Conservation (phyloP, 2,329 filamentous ascomycete genomes). For the Diaporthe ilicicola region DNA sequence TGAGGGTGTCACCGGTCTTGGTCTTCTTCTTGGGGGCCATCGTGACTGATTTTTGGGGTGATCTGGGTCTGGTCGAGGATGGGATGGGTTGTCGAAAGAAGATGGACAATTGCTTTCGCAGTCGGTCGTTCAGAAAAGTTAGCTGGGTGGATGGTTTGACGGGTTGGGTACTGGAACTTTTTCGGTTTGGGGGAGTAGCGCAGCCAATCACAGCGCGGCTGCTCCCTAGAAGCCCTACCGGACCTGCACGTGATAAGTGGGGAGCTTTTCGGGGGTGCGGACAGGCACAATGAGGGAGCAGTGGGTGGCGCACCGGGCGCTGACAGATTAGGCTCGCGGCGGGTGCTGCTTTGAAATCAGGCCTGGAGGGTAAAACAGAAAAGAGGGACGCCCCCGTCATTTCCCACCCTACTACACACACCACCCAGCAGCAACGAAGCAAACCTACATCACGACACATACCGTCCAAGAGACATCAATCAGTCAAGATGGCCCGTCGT, state of each 20-base stretch:
- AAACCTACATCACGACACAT: slow-evolving; percentile 48
- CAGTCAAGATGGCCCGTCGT: slow-evolving; percentile 97
- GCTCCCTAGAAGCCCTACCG: neutral
- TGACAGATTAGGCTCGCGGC: slow-evolving; percentile 13
- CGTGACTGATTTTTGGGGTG: slow-evolving; percentile 54
- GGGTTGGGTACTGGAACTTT: slow-evolving; percentile 15
- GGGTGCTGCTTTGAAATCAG: slow-evolving; percentile 65
- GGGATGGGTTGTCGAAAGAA: slow-evolving; percentile 25
- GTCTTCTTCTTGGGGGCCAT: slow-evolving; percentile 78
- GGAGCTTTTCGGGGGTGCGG: neutral
- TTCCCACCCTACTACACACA: slow-evolving; percentile 38
- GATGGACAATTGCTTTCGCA: neutral
- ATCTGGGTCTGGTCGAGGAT: slow-evolving; percentile 33
- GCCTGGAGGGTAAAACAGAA: slow-evolving; percentile 41
- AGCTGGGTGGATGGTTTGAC: neutral
- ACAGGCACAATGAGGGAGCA: neutral
- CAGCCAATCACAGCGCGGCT: neutral
- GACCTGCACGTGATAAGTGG: neutral
- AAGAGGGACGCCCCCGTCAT: slow-evolving; percentile 39
- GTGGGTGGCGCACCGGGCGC: neutral
- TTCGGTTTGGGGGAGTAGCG: neutral
- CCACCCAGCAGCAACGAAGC: slow-evolving; percentile 50
- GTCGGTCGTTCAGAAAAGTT: slow-evolving; percentile 6
- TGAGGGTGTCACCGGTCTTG: slow-evolving; percentile 83
- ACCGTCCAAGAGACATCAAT: slow-evolving; percentile 58